Evolutionary conservation across 352 stramenopile genomes (phyloP).

Genomic region (Globisporangium spiculum): DNA sequence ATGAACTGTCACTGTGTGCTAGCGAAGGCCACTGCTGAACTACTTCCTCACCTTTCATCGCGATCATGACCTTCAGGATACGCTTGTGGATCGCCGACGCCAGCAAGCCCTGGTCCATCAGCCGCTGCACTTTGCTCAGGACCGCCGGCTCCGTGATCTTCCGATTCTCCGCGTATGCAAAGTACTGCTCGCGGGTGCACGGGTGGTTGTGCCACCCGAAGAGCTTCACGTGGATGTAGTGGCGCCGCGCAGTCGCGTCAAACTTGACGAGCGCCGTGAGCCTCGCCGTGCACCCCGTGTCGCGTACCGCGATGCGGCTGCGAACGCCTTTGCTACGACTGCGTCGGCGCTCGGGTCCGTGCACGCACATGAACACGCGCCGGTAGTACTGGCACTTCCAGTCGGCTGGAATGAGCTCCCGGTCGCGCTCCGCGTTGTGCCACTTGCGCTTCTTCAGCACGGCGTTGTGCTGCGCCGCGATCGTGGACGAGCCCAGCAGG

Average conservation of each 20-base stretch:
- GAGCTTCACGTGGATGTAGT: slow-evolving; percentile 4
- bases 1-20: background rate
- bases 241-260: background rate
- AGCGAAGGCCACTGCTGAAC: too few relatives aligned
- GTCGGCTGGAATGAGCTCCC: slow-evolving; percentile 3
- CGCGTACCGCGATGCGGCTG: background rate
- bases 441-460: background rate
- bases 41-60: background rate
- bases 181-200: background rate
- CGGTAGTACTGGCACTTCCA: slow-evolving; percentile 7
- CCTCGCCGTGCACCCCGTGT: slow-evolving; percentile 3
- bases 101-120: background rate
- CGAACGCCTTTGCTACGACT: background rate
- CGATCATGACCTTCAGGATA: background rate
- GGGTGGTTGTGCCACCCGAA: slow-evolving; percentile 1
- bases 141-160: background rate
- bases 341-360: background rate
- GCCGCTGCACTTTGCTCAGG: background rate
- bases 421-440: background rate
- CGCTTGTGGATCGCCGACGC: background rate
- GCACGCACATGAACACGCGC: slow-evolving; percentile 6
- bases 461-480: background rate
- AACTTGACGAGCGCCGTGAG: background rate
- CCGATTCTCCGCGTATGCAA: background rate
- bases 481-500: background rate